These are phyloP conservation scores for Citrus trifoliata DNA, from an alignment of 345 rosid genomes.

Conservation along the genomic window DNA sequence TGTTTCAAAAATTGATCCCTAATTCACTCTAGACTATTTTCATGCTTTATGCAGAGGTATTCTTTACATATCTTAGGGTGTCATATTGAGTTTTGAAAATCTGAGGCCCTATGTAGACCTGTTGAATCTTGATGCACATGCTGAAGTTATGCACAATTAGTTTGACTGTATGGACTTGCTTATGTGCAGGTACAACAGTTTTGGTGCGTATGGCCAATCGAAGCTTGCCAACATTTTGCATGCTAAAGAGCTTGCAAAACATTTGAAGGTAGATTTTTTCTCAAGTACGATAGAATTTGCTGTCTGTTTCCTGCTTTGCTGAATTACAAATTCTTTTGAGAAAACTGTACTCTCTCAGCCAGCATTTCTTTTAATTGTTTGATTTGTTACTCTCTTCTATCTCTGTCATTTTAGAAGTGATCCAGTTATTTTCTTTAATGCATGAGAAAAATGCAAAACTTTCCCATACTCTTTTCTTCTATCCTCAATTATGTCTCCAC, in stretches of 20 bases:
- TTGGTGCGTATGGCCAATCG: constrained; percentile 65
- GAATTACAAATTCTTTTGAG: background rate
- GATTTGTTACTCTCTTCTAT: background rate
- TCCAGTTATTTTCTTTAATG: background rate
- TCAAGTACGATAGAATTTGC: background rate
- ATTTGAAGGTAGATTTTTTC: constrained; percentile 50
- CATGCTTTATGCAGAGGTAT: background rate
- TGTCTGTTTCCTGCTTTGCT: background rate
- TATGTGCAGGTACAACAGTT: constrained; percentile 43
- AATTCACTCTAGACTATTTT: background rate
- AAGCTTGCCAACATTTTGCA: constrained; percentile 82
- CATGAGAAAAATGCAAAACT: background rate
- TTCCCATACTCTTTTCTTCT: background rate
- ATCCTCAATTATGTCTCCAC: background rate
- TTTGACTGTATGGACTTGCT: constrained; percentile 6
- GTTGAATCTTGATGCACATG: background rate
- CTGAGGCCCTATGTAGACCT: background rate
- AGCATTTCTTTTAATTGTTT: background rate
- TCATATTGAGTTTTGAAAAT: background rate
- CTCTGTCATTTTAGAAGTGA: background rate
- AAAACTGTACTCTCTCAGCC: background rate
- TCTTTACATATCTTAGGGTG: background rate
- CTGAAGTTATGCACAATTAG: background rate
- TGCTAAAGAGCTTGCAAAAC: constrained; percentile 74
- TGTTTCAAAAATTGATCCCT: background rate